Percentiles rank a stretch among this genome's conserved stretches.
phyloP scores from a whole-genome alignment of 2,329 filamentous ascomycete genomes.

The Bimuria novae-zelandiae region DNA sequence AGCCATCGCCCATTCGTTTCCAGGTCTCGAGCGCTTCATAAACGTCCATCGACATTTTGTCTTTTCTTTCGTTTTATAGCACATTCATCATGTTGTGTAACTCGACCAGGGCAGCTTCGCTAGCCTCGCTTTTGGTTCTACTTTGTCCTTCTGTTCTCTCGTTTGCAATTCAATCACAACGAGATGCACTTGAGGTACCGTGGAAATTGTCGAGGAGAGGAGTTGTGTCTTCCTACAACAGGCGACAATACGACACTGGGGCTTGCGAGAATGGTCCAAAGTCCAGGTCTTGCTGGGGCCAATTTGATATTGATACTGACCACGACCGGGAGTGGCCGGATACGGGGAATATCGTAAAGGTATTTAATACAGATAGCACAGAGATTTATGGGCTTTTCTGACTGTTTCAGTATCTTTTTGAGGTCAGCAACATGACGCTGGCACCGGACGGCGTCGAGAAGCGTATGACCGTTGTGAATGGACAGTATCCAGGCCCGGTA shows the following conservation, averaged over 20 bases:
- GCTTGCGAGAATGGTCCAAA: not conserved
- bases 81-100: constrained; percentile 6
- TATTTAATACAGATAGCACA: too few species aligned
- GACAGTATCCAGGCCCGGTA: too few species aligned
- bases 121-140: constrained; percentile 5
- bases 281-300: too few species aligned
- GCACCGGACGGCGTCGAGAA: too few species aligned
- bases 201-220: not conserved
- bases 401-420: too few species aligned
- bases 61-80: not conserved
- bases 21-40: not conserved
- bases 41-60: not conserved
- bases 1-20: not conserved
- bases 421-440: too few species aligned
- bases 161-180: constrained; percentile 8
- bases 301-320: too few species aligned
- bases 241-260: constrained; percentile 1
- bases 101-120: not conserved
- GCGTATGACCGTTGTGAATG: too few species aligned
- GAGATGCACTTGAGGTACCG: constrained; percentile 6
- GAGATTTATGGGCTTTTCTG: too few species aligned
- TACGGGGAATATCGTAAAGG: too few species aligned
- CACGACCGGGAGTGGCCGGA: too few species aligned
- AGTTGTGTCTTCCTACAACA: constrained; percentile 11
- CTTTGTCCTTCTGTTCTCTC: constrained; percentile 4